Evolutionary conservation across 306 rosid species (phyloP), one percentile per base, ranked within the genome.

Genomic region (Canavalia ensiformis): DNA sequence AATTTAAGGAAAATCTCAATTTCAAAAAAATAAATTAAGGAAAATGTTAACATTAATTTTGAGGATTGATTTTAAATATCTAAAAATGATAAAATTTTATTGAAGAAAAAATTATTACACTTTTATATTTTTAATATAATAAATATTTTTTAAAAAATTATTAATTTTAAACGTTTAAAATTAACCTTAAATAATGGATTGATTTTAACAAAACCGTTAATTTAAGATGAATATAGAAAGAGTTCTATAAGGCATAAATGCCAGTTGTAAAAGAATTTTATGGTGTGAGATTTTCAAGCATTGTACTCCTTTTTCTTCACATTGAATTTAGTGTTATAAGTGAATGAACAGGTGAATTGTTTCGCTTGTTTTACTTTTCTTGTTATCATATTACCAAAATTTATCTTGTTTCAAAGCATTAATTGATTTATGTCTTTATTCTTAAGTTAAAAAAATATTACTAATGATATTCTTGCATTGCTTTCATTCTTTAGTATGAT

Each of bases 401-500:
- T 12, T 29, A 9, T 29, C 42, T 59, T 31, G 11, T 44, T 74
- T 51, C 50, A 65, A 56, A 77, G 28, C 44, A 50, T 67, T 79
- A 12, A 58, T 25, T 79, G 29, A 58, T 25, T 47, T 49, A 39
- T 34, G 18, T 30, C 65, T 62, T 56, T 41, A 37, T 37, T 42
- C 39, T 72, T 31, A 7, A 63, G 59, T 55, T 33, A 9, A 58
- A 10, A n/a, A 31, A 80, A 47, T 70, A 37, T 4, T 11, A 60
- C 46, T 47, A 50, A 59, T 71, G 31, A 47, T 39, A 49, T 35
- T 70, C 54, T 71, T 11, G 7, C 45, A 49, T 51, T 49, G 34
- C 59, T 72, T 60, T 2, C 42, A 34, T 55, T 75, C 29, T 33
- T 33, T 67, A 12, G n/a, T 12, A 55, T 56, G 70, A 46, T 81